A percentile compares a stretch with the other conserved stretches of the same genome.
phyloP scores from a whole-genome alignment of 805 yeast species.

The Wickerhamomyces mucosus region DNA sequence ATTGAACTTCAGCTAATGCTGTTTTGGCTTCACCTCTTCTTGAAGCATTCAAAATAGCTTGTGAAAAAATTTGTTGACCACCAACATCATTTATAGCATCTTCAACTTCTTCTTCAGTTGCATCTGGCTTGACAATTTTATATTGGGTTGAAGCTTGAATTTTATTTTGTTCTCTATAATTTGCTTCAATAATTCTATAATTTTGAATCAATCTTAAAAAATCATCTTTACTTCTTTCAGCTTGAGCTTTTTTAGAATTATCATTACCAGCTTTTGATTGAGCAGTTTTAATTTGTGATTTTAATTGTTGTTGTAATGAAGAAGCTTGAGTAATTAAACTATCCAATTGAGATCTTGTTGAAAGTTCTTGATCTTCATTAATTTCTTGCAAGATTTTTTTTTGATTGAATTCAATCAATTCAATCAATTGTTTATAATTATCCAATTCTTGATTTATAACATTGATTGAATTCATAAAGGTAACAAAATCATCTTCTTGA shows the following conservation, averaged over 20 bases:
- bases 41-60: slow-evolving; percentile 78
- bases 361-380: slow-evolving; percentile 58
- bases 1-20: slow-evolving; percentile 91
- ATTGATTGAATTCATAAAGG: slow-evolving; percentile 62
- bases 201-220: slow-evolving; percentile 82
- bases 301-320: slow-evolving; percentile 65
- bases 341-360: slow-evolving; percentile 69
- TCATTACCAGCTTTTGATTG: slow-evolving; percentile 66
- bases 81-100: slow-evolving; percentile 79
- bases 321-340: slow-evolving; percentile 68
- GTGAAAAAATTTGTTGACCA: slow-evolving; percentile 88
- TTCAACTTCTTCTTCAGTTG: slow-evolving; percentile 73
- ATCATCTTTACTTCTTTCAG: slow-evolving; percentile 76
- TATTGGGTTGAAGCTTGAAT: slow-evolving; percentile 90
- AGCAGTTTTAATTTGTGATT: slow-evolving; percentile 64
- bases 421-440: slow-evolving; percentile 60
- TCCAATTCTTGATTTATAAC: slow-evolving; percentile 59
- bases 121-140: slow-evolving; percentile 79
- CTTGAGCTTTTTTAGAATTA: slow-evolving; percentile 79
- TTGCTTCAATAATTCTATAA: slow-evolving; percentile 78
- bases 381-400: slow-evolving; percentile 63
- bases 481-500: slow-evolving; percentile 42
- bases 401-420: slow-evolving; percentile 62
- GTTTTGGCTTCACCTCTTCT: slow-evolving; percentile 93
- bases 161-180: slow-evolving; percentile 75